Conservation (phyloP, 352 stramenopile species). For the Peronospora farinosa region DNA sequence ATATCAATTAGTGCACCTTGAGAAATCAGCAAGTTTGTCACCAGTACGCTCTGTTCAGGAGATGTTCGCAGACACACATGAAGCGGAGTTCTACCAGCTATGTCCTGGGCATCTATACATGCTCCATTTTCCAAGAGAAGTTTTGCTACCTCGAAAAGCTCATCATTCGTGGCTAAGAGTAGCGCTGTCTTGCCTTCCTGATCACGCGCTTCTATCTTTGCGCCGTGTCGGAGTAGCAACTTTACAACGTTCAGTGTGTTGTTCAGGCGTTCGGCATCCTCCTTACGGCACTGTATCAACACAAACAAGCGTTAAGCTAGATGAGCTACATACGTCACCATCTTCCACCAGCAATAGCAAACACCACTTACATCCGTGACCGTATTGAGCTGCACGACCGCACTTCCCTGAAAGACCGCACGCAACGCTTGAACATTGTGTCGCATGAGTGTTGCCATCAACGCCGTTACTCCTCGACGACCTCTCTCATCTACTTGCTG, state of each 20-base stretch:
- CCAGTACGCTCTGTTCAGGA: slow-evolving; percentile 21
- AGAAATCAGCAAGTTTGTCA: slow-evolving; percentile 30
- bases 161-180: slow-evolving; percentile 30
- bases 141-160: slow-evolving; percentile 25
- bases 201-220: slow-evolving; percentile 19
- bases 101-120: slow-evolving; percentile 25
- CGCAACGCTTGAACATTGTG: no score
- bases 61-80: slow-evolving; percentile 20
- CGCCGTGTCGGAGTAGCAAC: slow-evolving; percentile 24
- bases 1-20: slow-evolving; percentile 23
- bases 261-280: slow-evolving; percentile 24
- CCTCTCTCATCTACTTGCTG: no score
- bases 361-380: no score
- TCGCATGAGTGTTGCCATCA: no score
- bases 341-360: no score
- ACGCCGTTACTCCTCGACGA: no score
- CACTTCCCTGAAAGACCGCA: no score
- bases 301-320: no score
- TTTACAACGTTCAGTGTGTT: slow-evolving; percentile 27
- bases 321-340: no score
- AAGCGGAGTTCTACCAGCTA: slow-evolving; percentile 16
- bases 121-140: slow-evolving; percentile 29
- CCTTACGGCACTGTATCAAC: slow-evolving; percentile 23
- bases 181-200: slow-evolving; percentile 31
- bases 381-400: no score